These are phyloP conservation scores for Teunomyces tritomae DNA, from an alignment of 805 yeast genomes.

Conservation along the genomic window DNA sequence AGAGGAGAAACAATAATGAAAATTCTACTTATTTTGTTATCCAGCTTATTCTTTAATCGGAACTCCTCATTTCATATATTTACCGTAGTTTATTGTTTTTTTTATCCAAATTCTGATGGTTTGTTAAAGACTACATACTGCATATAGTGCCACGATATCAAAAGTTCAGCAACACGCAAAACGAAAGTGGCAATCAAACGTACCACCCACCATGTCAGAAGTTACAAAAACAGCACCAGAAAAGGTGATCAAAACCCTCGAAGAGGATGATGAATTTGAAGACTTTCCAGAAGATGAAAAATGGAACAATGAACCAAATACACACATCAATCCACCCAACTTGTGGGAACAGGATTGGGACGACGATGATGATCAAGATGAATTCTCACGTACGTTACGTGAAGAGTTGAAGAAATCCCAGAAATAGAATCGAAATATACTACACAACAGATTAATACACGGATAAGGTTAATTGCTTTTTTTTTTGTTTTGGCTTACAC, in stretches of 20 bases:
- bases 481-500: not conserved
- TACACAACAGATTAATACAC: not conserved
- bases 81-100: too few relatives aligned
- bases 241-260: conserved; percentile 65
- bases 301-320: conserved; percentile 65
- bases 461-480: not conserved
- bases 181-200: conserved; percentile 2
- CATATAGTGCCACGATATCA: not conserved
- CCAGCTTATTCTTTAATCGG: too few relatives aligned
- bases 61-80: too few relatives aligned
- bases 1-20: too few relatives aligned
- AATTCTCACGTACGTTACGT: conserved; percentile 74
- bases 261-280: conserved; percentile 96
- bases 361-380: conserved; percentile 90
- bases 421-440: conserved; percentile 2
- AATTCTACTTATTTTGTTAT: too few relatives aligned
- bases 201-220: conserved; percentile 1
- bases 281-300: conserved; percentile 86
- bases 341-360: conserved; percentile 99
- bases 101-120: too few relatives aligned
- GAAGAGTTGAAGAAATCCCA: conserved; percentile 30
- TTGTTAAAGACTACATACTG: not conserved
- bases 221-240: conserved; percentile 14
- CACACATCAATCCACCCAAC: conserved; percentile 50
- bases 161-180: not conserved